phyloP scores from a whole-genome alignment of 2,329 filamentous ascomycete genomes.

The Aspergillus aculeatus region DNA sequence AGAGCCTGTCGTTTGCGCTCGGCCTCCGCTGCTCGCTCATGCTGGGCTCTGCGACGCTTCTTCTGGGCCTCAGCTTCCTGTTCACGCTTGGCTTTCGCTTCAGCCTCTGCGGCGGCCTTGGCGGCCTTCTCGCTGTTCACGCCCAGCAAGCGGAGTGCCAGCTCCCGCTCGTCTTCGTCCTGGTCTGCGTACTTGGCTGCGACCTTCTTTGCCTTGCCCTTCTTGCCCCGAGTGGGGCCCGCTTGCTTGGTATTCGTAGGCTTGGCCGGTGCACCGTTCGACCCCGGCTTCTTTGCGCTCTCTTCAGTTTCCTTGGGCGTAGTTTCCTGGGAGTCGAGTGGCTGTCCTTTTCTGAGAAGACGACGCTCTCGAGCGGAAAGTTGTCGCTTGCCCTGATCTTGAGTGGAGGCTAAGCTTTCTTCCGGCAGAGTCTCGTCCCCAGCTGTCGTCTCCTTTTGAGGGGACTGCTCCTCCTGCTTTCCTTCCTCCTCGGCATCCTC shows the following conservation, averaged over 20 bases:
- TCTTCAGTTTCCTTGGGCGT: slow-evolving; percentile 13
- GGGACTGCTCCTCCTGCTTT: slow-evolving; percentile 20
- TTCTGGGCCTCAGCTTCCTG: slow-evolving; percentile 69
- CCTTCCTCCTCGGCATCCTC: slow-evolving; percentile 25
- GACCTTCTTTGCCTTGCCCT: slow-evolving; percentile 80
- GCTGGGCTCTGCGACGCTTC: slow-evolving; percentile 75
- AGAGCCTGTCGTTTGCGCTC: slow-evolving; percentile 67
- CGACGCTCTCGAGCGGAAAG: slow-evolving; percentile 48
- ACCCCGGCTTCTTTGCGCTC: slow-evolving; percentile 13
- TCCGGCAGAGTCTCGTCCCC: slow-evolving; percentile 11
- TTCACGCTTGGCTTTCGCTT: slow-evolving; percentile 66
- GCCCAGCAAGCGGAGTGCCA: slow-evolving; percentile 85
- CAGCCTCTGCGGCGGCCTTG: slow-evolving; percentile 59
- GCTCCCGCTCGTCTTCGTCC: slow-evolving; percentile 85
- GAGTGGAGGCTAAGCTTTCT: slow-evolving; percentile 13
- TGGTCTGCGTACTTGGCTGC: slow-evolving; percentile 89
- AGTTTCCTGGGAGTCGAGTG: slow-evolving; percentile 19
- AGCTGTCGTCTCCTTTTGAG: not conserved
- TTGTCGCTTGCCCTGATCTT: slow-evolving; percentile 27
- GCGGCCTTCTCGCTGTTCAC: slow-evolving; percentile 57
- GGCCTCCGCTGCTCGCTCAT: slow-evolving; percentile 68
- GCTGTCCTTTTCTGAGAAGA: slow-evolving; percentile 31
- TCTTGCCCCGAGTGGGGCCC: slow-evolving; percentile 64
- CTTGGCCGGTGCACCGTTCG: slow-evolving; percentile 20
- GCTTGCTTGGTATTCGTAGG: slow-evolving; percentile 18